Base-by-base conservation (phyloP, 2,329 filamentous ascomycete genomes). In the Aphanocladium album region DNA sequence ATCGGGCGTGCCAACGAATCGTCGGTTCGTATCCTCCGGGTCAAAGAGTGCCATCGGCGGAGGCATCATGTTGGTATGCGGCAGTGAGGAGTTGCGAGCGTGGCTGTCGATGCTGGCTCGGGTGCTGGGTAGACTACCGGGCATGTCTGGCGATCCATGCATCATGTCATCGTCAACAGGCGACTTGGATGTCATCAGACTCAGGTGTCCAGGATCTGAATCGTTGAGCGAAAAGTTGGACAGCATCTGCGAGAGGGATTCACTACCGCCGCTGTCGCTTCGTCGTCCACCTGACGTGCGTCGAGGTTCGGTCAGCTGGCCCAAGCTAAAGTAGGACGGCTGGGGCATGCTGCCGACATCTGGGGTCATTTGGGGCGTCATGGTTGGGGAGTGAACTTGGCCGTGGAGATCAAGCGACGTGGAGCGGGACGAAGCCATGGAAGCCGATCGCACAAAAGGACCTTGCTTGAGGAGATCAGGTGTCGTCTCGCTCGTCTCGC, bases 1-100 rank as follows among this genome's bases (percentile, higher is more conserved):
- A 73, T 99, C 95, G 0, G 95, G 95, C 0, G 95, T 99, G 35
- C 95, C 95, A 9, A 99, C 95, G 68, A 99, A 99, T 43, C 91
- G 88, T 58, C 95, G 86, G 70, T 91, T 93, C 63, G 87, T 96
- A 69, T 99, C 95, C 70, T 96, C 89, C 0, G 95, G 95, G 69
- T 98, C 93, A 70, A 98, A 99, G 3, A 99, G 79, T 3, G 93
- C 91, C 91, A 95, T 93, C 5, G 93, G 92, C 25, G 95, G 95
- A 21, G 88, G 88, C 84, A 97, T 90, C 80, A 91, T 91, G 61
- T 80, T 84, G 14, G 85, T 79, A 57, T 84, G 83, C 12, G 71
- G 74, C 11, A 25, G 60, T 23, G 73, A 67, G 11, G 72, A 74
- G 53, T 66, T 70, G 35, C 72, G 70, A 3, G 66, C 62, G 53